These are phyloP conservation scores for Sutorius eximius DNA, from an alignment of 1,284 basidiomycete genomes.

Conservation along the genomic window DNA sequence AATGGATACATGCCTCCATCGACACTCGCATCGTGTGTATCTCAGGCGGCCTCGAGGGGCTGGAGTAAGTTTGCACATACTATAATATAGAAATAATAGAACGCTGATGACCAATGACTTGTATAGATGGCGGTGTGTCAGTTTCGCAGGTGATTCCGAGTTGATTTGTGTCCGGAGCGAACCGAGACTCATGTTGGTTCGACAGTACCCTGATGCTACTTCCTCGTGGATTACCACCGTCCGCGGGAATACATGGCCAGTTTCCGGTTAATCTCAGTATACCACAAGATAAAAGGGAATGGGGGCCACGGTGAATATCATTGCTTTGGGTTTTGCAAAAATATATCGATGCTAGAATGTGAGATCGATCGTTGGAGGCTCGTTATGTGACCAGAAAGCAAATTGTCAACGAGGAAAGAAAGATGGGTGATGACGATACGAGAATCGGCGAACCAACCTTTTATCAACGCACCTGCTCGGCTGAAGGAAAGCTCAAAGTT, in stretches of 20 bases:
- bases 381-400: too few relatives aligned
- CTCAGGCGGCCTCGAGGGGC: conserved; percentile 51
- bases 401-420: too few relatives aligned
- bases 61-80: conserved; percentile 48
- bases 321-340: too few relatives aligned
- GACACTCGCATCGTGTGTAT: conserved; percentile 55
- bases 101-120: conserved; percentile 3
- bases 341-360: too few relatives aligned
- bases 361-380: too few relatives aligned
- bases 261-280: conserved; percentile 3
- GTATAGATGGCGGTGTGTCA: conserved; percentile 52
- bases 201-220: conserved; percentile 30
- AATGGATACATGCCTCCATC: conserved; percentile 58
- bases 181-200: conserved; percentile 40
- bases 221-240: conserved; percentile 29
- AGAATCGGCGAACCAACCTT: background rate
- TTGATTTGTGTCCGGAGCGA: background rate
- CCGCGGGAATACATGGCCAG: conserved; percentile 28
- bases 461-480: background rate
- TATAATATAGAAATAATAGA: background rate
- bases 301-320: too few relatives aligned
- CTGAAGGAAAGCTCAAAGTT: too few relatives aligned
- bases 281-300: too few relatives aligned
- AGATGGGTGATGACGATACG: too few relatives aligned
- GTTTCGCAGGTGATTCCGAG: conserved; percentile 36